Percentiles rank a stretch among this genome's conserved stretches.
phyloP scores from a whole-genome alignment of 768 basidiomycete genomes.

The Plicaturopsis crispa region DNA sequence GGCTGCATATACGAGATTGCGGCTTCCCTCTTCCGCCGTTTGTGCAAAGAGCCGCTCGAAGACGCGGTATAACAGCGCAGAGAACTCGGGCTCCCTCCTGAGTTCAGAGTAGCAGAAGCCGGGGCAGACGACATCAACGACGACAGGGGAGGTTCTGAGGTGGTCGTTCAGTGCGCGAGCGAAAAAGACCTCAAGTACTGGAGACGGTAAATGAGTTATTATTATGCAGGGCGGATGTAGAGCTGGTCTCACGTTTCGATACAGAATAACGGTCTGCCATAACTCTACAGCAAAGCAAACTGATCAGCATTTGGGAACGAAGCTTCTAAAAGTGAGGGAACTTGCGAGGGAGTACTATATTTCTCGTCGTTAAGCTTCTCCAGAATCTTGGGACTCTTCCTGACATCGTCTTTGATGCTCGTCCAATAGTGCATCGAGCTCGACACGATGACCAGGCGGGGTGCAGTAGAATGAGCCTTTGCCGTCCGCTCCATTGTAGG shows the following conservation, averaged over 20 bases:
- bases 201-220: neutral
- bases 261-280: conserved; percentile 17
- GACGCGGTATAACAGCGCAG: conserved; percentile 11
- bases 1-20: conserved; percentile 27
- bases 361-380: conserved; percentile 16
- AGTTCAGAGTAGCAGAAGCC: conserved; percentile 34
- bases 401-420: conserved; percentile 13
- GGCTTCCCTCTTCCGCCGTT: conserved; percentile 28
- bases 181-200: conserved; percentile 35
- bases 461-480: conserved; percentile 18
- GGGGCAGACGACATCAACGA: conserved; percentile 31
- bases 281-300: conserved; percentile 7
- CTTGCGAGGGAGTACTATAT: conserved; percentile 19
- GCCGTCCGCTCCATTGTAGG: conserved; percentile 34
- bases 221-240: neutral
- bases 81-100: conserved; percentile 15
- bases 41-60: conserved; percentile 25
- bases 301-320: neutral
- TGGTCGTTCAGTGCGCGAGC: conserved; percentile 25
- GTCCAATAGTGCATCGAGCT: conserved; percentile 33
- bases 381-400: conserved; percentile 11
- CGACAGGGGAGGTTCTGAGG: conserved; percentile 19
- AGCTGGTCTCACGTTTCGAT: conserved; percentile 24
- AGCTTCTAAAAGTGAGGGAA: conserved; percentile 11
- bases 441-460: conserved; percentile 32